Conservation (phyloP, 345 rosid species). For the Carallia brachiata region DNA sequence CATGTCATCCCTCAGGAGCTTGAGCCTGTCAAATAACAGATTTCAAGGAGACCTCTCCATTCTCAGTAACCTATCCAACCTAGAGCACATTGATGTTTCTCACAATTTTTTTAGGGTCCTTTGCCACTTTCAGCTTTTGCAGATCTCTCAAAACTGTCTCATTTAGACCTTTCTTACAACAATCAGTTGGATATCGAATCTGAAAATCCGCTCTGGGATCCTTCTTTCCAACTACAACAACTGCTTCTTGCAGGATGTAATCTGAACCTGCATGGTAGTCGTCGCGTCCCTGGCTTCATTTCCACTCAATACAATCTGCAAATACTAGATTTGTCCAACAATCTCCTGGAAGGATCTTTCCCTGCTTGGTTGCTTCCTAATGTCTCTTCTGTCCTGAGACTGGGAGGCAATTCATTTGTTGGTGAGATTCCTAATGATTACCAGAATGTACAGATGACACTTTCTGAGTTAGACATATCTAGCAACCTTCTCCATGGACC, state of each 20-base stretch:
- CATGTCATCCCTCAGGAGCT: constrained; percentile 9
- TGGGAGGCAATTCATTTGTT: constrained; percentile 14
- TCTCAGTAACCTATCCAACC: constrained; percentile 16
- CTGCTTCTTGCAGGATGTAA: constrained; percentile 21
- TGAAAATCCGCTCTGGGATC: constrained; percentile 20
- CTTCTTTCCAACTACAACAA: constrained; percentile 17
- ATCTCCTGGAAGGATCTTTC: constrained; percentile 12
- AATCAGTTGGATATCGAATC: constrained; percentile 15
- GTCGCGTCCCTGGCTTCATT: constrained; percentile 11
- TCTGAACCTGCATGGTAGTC: constrained; percentile 7
- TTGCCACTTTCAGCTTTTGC: constrained; percentile 16
- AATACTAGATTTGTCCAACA: constrained; percentile 14
- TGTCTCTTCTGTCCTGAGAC: constrained; percentile 16
- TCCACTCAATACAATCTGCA: neutral
- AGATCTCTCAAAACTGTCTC: constrained; percentile 13
- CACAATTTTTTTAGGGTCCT: constrained; percentile 11
- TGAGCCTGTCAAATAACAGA: constrained; percentile 10
- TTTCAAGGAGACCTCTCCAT: constrained; percentile 14
- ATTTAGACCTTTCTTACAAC: constrained; percentile 24
- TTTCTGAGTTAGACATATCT: constrained; percentile 15
- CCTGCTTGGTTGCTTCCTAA: constrained; percentile 23
- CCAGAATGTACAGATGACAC: neutral
- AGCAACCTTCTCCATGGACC: constrained; percentile 9
- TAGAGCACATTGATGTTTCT: constrained; percentile 12
- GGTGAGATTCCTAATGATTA: constrained; percentile 12